phyloP scores from a whole-genome alignment of 2,329 filamentous ascomycete species.

The Colletotrichum cordylinicola region DNA sequence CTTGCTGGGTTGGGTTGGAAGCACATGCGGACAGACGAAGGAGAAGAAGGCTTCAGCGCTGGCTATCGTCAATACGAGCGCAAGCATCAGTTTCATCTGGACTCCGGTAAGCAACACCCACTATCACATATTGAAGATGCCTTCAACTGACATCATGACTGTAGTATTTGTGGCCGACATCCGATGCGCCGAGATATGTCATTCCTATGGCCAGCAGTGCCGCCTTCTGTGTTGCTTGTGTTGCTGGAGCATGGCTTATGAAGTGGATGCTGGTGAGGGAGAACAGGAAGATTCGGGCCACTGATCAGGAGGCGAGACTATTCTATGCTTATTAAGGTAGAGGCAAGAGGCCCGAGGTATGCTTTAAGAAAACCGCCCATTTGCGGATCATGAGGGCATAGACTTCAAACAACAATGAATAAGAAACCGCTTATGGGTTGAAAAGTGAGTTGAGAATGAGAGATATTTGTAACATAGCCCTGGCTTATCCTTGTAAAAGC shows the following conservation, averaged over 20 bases:
- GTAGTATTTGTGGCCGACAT: conserved; percentile 42
- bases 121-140: rapidly evolving
- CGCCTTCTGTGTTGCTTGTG: conserved; percentile 26
- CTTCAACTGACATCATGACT: neutral
- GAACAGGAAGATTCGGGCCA: conserved; percentile 24
- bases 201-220: conserved; percentile 37
- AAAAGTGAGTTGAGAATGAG: too few species aligned
- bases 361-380: too few species aligned
- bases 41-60: conserved; percentile 44
- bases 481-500: too few species aligned
- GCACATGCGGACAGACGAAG: conserved; percentile 41
- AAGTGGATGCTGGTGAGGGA: conserved; percentile 28
- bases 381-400: too few species aligned
- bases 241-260: conserved; percentile 26
- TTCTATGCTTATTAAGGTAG: conserved; percentile 12
- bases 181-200: conserved; percentile 41
- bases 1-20: conserved; percentile 39
- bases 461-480: too few species aligned
- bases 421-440: too few species aligned
- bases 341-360: neutral
- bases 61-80: conserved; percentile 32
- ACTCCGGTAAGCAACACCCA: conserved; percentile 4
- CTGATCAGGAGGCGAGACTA: conserved; percentile 3
- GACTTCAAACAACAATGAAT: too few species aligned
- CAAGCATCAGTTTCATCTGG: conserved; percentile 24